Conservation (phyloP, 2,329 filamentous ascomycete genomes). For the Curvularia lunata region DNA sequence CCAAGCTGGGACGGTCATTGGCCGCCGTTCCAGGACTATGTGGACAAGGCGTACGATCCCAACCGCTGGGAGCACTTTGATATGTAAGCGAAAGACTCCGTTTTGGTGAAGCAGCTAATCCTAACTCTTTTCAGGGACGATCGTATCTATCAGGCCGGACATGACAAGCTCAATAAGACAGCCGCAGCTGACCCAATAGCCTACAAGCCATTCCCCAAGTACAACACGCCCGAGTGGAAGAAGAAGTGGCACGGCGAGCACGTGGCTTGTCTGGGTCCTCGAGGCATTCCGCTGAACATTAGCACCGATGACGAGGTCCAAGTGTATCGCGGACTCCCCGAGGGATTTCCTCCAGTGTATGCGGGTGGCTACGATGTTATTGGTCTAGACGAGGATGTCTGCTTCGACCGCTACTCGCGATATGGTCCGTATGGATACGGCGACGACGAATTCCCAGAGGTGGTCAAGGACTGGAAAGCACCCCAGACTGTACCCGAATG, state of each 20-base stretch:
- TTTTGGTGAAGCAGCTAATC: too few relatives aligned
- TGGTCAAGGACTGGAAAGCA: slow-evolving; percentile 53
- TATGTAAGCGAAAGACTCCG: slow-evolving; percentile 45
- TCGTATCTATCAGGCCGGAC: slow-evolving; percentile 48
- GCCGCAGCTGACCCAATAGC: slow-evolving; percentile 55
- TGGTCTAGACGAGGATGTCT: slow-evolving; percentile 59
- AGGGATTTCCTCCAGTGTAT: slow-evolving; percentile 47
- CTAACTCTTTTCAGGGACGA: too few relatives aligned
- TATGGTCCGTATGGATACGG: slow-evolving; percentile 64
- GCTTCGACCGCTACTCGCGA: slow-evolving; percentile 65
- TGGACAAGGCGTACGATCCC: slow-evolving; percentile 53
- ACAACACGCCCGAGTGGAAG: slow-evolving; percentile 69
- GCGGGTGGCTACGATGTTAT: slow-evolving; percentile 49
- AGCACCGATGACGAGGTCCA: slow-evolving; percentile 67
- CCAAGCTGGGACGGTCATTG: slow-evolving; percentile 50
- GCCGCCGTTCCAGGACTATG: slow-evolving; percentile 54
- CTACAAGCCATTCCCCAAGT: slow-evolving; percentile 75
- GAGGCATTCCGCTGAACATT: slow-evolving; percentile 58
- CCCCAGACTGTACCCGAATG: slow-evolving; percentile 58
- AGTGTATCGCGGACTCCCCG: slow-evolving; percentile 65
- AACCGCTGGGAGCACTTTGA: slow-evolving; percentile 57
- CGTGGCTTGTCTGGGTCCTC: slow-evolving; percentile 69
- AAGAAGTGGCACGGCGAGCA: slow-evolving; percentile 63
- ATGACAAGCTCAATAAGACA: slow-evolving; percentile 37
- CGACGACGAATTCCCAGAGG: slow-evolving; percentile 58